Evolutionary conservation across 2,329 filamentous ascomycete species (phyloP), one percentile per base, ranked within the genome.

Genomic region (Pleurostoma richardsiae): DNA sequence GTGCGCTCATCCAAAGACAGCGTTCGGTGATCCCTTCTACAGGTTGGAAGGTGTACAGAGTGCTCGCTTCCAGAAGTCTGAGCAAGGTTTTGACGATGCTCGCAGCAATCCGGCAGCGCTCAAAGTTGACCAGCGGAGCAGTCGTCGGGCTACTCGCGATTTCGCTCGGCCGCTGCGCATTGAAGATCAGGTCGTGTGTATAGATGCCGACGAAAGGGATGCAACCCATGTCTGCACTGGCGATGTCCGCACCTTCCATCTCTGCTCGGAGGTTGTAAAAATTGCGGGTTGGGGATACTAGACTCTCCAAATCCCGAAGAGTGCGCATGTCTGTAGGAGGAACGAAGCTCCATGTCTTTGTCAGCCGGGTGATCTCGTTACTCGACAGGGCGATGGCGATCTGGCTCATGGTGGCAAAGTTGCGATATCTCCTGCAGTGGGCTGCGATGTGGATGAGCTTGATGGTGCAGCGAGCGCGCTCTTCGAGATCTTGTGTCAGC

Each of bases 131-230:
- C 40, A 94, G 71, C 10, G 83, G 83, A 50, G 86, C 79, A 4
- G 80, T 80, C 0, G 72, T 78, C 26, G 82, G 82, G 4, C 81
- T 86, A 56, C 77, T 80, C 2, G 83, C 82, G 54, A 91, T 84
- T 62, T 88, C 84, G 2, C 85, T 83, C 2, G 88, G 86, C 52
- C 89, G 81, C 62, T 92, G 86, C 1, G 85, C 82, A 58, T 91
- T 92, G 71, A 88, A 89, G 40, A 91, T 80, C 39, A 94, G 73
- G 60, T 94, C 88, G 58, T 91, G 88, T 2, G 87, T 92, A 64
- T 94, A 94, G 46, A 85, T 83, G 48, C 84, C 88, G 42, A 94
- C 86, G 60, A 94, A 92, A 0, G 88, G 88, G 50, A 94, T 91
- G 56, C 88, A 92, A 2, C 86, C 87, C 36, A 77, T 74, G 45